A percentile compares a stretch with the other conserved stretches of the same genome.
Conservation (phyloP, 257 asterid species). For the Plantago ovata region DNA sequence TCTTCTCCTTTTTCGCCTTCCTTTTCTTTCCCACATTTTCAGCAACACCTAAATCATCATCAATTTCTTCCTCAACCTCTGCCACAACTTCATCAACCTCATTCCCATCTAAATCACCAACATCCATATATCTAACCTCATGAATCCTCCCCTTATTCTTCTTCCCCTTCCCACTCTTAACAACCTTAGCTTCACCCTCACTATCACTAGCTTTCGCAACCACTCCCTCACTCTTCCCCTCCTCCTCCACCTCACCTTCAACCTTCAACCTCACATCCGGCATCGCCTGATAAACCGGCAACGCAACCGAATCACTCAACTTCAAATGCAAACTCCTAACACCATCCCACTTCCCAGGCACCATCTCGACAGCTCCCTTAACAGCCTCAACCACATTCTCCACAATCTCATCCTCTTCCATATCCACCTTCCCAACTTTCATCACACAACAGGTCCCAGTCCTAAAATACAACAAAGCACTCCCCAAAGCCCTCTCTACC, state of each 20-base stretch:
- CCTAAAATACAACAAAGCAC: conserved; percentile 56
- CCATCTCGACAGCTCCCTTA: conserved; percentile 43
- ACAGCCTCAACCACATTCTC: conserved; percentile 58
- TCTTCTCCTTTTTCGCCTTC: conserved; percentile 19
- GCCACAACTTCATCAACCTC: conserved; percentile 13
- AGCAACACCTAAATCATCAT: conserved; percentile 18
- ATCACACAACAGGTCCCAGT: conserved; percentile 81
- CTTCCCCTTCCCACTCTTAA: conserved; percentile 26
- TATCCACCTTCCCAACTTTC: conserved; percentile 66
- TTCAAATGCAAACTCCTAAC: conserved; percentile 86
- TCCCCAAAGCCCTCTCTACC: conserved; percentile 62
- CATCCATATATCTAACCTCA: conserved; percentile 81
- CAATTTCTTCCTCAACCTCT: conserved; percentile 19
- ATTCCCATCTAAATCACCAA: conserved; percentile 41
- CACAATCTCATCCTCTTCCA: conserved; percentile 59
- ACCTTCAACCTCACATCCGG: conserved; percentile 74
- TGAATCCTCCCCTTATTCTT: conserved; percentile 83
- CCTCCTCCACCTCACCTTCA: conserved; percentile 50
- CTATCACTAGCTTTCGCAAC: conserved; percentile 25
- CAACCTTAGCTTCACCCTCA: conserved; percentile 33
- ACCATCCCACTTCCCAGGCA: conserved; percentile 79
- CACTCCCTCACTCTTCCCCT: conserved; percentile 19
- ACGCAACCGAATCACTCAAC: conserved; percentile 59
- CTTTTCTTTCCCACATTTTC: conserved; percentile 18
- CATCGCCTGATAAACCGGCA: conserved; percentile 81